phyloP scores from a whole-genome alignment of 2,329 filamentous ascomycete species.

The Ampelomyces quisqualis region DNA sequence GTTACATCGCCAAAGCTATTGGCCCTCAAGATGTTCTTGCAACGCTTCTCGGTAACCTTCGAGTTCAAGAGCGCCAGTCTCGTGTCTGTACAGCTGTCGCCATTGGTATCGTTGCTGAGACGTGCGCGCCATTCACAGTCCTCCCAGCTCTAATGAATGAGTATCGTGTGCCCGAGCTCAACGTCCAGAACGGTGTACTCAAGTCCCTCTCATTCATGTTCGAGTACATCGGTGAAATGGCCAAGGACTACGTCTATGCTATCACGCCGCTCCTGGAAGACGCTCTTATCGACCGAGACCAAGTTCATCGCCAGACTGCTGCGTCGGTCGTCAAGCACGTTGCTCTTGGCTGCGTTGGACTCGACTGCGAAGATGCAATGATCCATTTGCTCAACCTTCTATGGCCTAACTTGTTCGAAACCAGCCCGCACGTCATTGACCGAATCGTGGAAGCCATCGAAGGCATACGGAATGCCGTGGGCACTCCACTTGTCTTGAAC shows the following conservation, averaged over 20 bases:
- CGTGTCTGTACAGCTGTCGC: slow-evolving; percentile 98
- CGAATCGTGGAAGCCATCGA: slow-evolving; percentile 97
- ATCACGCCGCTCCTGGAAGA: slow-evolving; percentile 95
- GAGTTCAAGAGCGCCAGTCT: slow-evolving; percentile 95
- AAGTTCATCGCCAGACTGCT: slow-evolving; percentile 95
- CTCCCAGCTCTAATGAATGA: slow-evolving; percentile 99
- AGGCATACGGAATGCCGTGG: slow-evolving; percentile 89
- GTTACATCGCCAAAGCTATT: slow-evolving; percentile 98
- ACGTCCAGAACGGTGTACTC: slow-evolving; percentile 97
- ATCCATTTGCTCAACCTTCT: slow-evolving; percentile 93
- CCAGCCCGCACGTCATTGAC: slow-evolving; percentile 96
- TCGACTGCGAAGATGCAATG: slow-evolving; percentile 98
- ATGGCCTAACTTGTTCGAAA: slow-evolving; percentile 97
- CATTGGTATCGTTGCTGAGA: slow-evolving; percentile 97
- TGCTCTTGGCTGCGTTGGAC: slow-evolving; percentile 91
- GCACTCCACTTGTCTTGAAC: slow-evolving; percentile 90
- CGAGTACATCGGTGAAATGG: slow-evolving; percentile 99
- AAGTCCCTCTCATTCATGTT: slow-evolving; percentile 97
- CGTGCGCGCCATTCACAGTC: slow-evolving; percentile 96
- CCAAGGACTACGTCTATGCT: slow-evolving; percentile 98
- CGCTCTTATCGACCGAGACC: slow-evolving; percentile 94
- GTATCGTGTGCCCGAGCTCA: slow-evolving; percentile 95
- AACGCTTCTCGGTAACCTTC: slow-evolving; percentile 91
- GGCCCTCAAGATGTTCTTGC: slow-evolving; percentile 96
- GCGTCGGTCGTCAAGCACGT: slow-evolving; percentile 98